Percentiles rank a stretch among this genome's conserved stretches.
phyloP scores from a whole-genome alignment of 495 filamentous ascomycete species.

The Halenospora varia region DNA sequence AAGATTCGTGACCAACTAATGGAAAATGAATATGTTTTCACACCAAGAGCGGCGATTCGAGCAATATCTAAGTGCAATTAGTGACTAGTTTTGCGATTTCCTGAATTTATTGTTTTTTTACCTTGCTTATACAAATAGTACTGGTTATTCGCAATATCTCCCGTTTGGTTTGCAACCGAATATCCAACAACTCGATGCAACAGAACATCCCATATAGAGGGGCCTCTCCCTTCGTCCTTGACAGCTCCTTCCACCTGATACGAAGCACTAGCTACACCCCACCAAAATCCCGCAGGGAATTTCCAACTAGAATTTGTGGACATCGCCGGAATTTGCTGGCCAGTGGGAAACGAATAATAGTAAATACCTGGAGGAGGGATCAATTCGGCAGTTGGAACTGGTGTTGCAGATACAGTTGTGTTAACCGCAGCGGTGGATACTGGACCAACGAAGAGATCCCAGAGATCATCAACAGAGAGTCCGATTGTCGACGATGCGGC shows the following conservation, averaged over 20 bases:
- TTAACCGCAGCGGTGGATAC: constrained; percentile 15
- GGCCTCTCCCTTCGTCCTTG: constrained; percentile 22
- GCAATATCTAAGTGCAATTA: constrained; percentile 39
- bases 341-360: constrained; percentile 16
- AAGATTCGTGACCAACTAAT: constrained; percentile 43
- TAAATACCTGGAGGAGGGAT: constrained; percentile 19
- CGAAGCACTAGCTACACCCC: constrained; percentile 28
- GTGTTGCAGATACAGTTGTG: constrained; percentile 19
- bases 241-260: constrained; percentile 36
- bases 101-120: background rate
- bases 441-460: constrained; percentile 23
- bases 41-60: constrained; percentile 33
- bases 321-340: constrained; percentile 14
- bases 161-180: constrained; percentile 36
- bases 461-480: constrained; percentile 9
- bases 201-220: constrained; percentile 24
- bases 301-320: constrained; percentile 24
- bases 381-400: constrained; percentile 17
- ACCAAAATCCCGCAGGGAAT: constrained; percentile 22
- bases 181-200: constrained; percentile 16
- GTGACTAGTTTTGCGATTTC: background rate
- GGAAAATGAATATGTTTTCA: constrained; percentile 34
- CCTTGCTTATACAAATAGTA: constrained; percentile 44
- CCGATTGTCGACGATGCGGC: constrained; percentile 5
- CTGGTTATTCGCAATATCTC: constrained; percentile 37